Evolutionary conservation across 305 asterid species (phyloP), one percentile per base, ranked within the genome.

Genomic region (Fraxinus angustifolia): DNA sequence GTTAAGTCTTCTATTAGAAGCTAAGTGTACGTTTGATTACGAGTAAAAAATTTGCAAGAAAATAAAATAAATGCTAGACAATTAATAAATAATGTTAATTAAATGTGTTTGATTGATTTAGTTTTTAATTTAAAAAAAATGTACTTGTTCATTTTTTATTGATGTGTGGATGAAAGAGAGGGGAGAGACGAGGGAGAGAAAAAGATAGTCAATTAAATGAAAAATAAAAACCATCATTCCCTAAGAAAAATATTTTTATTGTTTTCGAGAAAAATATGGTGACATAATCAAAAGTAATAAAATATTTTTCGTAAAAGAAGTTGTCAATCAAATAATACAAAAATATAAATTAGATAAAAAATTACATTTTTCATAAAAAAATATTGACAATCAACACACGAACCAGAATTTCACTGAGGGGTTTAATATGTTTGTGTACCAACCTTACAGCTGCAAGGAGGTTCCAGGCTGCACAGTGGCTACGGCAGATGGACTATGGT

Each of bases 401-500:
- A 1, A 40, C 14, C 34, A 19, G 28, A 56, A 56, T 56, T 8
- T 56, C 28, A 2, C 23, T 1, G 68, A 6, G 26, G 68, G 67
- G 28, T 62, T 26, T 26, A 65, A 65, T 65, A 26, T 21, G 72
- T 26, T 65, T 21, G 72, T 26, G n/a, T 23, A 65, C 72, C 72
- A 65, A 65, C n/a, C 35, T 78, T 82, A 78, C 91, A 93, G 98
- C 96, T 80, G 77, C 85, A 50, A 86, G 98, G 88, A 88, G 98
- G 81, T 87, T 89, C 81, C 92, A 91, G 87, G 98, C 98, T 62
- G 90, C 92, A 48, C 90, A 92, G 90, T 94, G 98, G 98, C 96
- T 94, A 73, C 88, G 92, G 68, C 88, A 88, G 84, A 93, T 92
- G 93, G 98, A 94, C 90, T 88, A 83, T 1, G 92, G 89, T 68